These are phyloP conservation scores for Coemansia sp. DNA, from an alignment of 192 early-diverging fungal genomes.

Conservation along the genomic window DNA sequence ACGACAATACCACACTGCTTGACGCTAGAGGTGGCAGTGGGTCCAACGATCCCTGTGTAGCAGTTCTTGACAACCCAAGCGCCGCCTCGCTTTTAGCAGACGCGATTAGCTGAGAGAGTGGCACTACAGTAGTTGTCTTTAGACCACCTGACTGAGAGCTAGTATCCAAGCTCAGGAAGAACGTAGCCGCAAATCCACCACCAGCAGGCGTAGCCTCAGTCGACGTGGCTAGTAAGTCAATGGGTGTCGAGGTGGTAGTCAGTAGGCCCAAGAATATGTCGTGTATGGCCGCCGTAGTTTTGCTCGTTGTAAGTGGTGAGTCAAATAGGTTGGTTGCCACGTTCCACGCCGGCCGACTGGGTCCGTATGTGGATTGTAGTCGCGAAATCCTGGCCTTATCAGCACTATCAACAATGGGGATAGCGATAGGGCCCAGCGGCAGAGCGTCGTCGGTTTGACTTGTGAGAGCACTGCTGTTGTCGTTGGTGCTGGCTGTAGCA, in stretches of 20 bases:
- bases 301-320: slow-evolving; percentile 6
- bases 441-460: slow-evolving; percentile 6
- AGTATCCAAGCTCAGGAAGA: slow-evolving; percentile 42
- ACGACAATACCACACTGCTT: neutral
- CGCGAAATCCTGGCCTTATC: neutral
- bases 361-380: neutral
- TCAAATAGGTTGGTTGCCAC: slow-evolving; percentile 27
- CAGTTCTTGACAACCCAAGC: neutral
- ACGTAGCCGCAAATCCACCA: slow-evolving; percentile 46
- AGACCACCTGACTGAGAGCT: neutral
- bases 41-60: neutral
- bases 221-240: neutral
- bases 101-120: slow-evolving; percentile 38
- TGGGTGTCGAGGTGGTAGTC: neutral
- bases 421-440: slow-evolving; percentile 26
- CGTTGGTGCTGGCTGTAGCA: neutral
- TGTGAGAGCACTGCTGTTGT: neutral
- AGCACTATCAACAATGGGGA: slow-evolving; percentile 35
- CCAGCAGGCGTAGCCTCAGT: neutral
- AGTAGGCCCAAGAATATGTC: neutral
- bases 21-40: neutral
- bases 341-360: slow-evolving; percentile 4
- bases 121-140: slow-evolving; percentile 35
- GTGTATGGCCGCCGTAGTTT: neutral
- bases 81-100: slow-evolving; percentile 13